Evolutionary conservation across 129 eudicot species (phyloP), one percentile per base, ranked within the genome.

Genomic region (Erigeron canadensis): DNA sequence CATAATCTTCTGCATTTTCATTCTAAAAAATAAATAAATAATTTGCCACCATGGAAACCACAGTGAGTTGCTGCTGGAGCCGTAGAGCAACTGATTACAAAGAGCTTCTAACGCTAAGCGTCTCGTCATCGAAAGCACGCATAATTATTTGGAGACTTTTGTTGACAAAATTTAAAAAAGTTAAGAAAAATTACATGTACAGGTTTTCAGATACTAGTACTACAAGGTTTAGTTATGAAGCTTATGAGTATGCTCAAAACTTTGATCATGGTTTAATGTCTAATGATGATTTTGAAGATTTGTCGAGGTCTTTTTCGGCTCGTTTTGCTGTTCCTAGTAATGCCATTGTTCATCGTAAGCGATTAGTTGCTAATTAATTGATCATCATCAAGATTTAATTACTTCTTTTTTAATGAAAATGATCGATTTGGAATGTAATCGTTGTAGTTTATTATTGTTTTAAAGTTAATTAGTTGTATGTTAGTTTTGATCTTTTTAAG

Each of bases 241-340:
- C 91, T 0, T 56, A 71, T 55, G 84, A 91, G 59, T 90, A 90
- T 56, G 81, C 95, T 0, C 88, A 85, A 75, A 87, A 90, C 72
- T 90, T 90, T 59, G 97, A 90, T 83, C 80, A 83, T 17, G 89
- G 89, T 5, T 44, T 47, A 13, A 47, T 66, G 77, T 81, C 81
- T 64, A 79, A 63, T 40, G 87, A 87, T 72, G 87, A 87, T 72
- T 72, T 67, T 2, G 97, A 83, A 56, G 89, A 79, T 43, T 66
- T 87, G 43, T 77, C 83, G 41, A 75, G 89, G 6, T 85, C 95
- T 0, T 90, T 90, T 71, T 90, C 97, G 0, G 89, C 97, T 77
- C 88, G 95, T 34, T 90, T 90, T 65, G 97, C 97, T 50, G 89
- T 76, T 77, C 83, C 95, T 37, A 78, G 55, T 18, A 64, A 72